Evolutionary conservation across 164 flowering plant species (phyloP).

Genomic region (Vitis cinerea): DNA sequence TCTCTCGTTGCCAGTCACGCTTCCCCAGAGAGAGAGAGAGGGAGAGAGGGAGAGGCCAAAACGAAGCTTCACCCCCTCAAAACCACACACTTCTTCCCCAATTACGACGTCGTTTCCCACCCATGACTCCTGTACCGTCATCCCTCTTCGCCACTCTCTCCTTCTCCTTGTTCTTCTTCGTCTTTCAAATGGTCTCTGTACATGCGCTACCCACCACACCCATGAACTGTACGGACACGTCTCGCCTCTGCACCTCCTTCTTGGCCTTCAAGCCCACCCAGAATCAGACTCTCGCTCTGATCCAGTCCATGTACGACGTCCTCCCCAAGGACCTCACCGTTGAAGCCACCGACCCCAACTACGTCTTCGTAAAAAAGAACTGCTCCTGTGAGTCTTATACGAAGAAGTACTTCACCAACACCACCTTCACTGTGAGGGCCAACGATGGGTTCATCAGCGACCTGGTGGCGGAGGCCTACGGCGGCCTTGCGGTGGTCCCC

Average conservation of each 20-base stretch:
- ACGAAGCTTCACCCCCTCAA: no score
- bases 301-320: slow-evolving; percentile 89
- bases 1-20: no score
- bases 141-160: not conserved
- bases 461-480: slow-evolving; percentile 55
- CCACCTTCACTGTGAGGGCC: slow-evolving; percentile 67
- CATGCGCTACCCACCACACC: slow-evolving; percentile 37
- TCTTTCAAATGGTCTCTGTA: slow-evolving; percentile 1
- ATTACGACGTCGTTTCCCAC: no score
- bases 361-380: slow-evolving; percentile 64
- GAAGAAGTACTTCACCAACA: slow-evolving; percentile 56
- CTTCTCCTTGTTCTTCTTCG: slow-evolving; percentile 5
- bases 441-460: slow-evolving; percentile 51
- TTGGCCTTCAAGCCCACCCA: slow-evolving; percentile 57
- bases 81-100: no score
- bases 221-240: slow-evolving; percentile 70
- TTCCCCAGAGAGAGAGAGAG: no score
- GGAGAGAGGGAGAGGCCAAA: no score
- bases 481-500: slow-evolving; percentile 55
- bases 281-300: slow-evolving; percentile 46
- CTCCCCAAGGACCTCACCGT: slow-evolving; percentile 50
- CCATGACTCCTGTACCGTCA: not conserved
- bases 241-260: slow-evolving; percentile 75
- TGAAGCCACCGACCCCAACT: slow-evolving; percentile 40
- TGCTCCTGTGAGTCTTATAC: slow-evolving; percentile 62